Evolutionary conservation across 345 rosid genomes (phyloP).

Genomic region (Litchi chinensis): DNA sequence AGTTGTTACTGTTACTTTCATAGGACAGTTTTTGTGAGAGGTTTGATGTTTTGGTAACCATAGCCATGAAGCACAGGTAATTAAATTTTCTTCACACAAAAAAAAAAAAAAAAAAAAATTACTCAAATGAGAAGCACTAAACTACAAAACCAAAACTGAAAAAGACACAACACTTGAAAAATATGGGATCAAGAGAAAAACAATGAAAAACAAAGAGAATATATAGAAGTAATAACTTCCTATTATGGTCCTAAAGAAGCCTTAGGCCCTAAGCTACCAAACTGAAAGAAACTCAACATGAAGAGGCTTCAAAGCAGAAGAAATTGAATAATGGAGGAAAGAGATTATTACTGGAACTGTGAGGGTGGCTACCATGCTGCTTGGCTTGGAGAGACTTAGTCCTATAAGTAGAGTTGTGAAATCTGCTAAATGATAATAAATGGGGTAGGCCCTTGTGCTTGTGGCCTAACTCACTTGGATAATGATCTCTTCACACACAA

Average conservation of each 20-base stretch:
- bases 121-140: constrained; percentile 12
- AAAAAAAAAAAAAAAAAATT: constrained; percentile 7
- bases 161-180: constrained; percentile 26
- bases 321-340: constrained; percentile 8
- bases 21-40: constrained; percentile 33
- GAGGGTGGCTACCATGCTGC: neutral
- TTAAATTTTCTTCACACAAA: neutral
- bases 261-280: constrained; percentile 7
- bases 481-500: neutral
- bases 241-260: constrained; percentile 12
- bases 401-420: constrained; percentile 29
- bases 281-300: constrained; percentile 20
- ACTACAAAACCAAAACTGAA: constrained; percentile 26
- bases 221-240: neutral
- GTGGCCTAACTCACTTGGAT: constrained; percentile 12
- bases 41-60: constrained; percentile 35
- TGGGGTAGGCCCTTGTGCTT: constrained; percentile 33
- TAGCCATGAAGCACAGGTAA: constrained; percentile 25
- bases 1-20: constrained; percentile 26
- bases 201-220: neutral
- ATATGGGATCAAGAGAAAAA: constrained; percentile 2
- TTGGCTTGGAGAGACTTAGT: constrained; percentile 14
- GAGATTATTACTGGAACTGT: neutral
- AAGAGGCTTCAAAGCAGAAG: constrained; percentile 1
- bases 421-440: constrained; percentile 12